A percentile compares a stretch with the other conserved stretches of the same genome.
Conservation (phyloP, 2,329 filamentous ascomycete genomes). For the Hypoxylon sp. region DNA sequence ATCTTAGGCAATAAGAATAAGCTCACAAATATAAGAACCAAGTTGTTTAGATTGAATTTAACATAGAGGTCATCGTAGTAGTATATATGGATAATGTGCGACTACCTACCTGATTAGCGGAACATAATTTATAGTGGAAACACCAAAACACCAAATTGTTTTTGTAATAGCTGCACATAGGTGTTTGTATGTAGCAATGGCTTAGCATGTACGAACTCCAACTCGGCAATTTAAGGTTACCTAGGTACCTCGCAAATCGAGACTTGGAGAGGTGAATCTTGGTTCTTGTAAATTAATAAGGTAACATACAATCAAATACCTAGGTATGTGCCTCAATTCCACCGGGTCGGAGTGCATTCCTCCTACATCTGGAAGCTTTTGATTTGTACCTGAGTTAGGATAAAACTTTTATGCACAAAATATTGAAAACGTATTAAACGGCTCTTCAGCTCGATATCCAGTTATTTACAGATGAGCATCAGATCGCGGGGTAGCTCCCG, state of each 20-base stretch:
- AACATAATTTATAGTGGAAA: no score
- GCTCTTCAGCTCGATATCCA: no score
- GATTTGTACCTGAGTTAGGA: not conserved
- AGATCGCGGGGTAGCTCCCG: no score
- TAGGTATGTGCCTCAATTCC: conserved; percentile 11
- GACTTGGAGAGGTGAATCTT: conserved; percentile 7
- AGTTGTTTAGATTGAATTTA: not conserved
- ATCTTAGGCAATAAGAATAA: not conserved
- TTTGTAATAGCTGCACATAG: not conserved
- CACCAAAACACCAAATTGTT: no score
- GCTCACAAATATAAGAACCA: not conserved
- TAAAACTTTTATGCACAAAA: not conserved
- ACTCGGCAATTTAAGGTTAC: conserved; percentile 13
- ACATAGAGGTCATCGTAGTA: not conserved
- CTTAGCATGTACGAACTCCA: not conserved
- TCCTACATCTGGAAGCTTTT: conserved; percentile 5
- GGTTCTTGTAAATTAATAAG: conserved; percentile 5
- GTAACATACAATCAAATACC: conserved; percentile 2
- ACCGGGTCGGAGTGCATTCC: conserved; percentile 8
- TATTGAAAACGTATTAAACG: no score
- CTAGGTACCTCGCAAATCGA: conserved; percentile 4
- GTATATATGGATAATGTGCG: not conserved
- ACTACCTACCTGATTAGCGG: not conserved
- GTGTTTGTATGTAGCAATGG: not conserved
- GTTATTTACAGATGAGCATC: no score